phyloP scores from a whole-genome alignment of 371 early-diverging fungal genomes.

The Rhizopus arrhizus region DNA sequence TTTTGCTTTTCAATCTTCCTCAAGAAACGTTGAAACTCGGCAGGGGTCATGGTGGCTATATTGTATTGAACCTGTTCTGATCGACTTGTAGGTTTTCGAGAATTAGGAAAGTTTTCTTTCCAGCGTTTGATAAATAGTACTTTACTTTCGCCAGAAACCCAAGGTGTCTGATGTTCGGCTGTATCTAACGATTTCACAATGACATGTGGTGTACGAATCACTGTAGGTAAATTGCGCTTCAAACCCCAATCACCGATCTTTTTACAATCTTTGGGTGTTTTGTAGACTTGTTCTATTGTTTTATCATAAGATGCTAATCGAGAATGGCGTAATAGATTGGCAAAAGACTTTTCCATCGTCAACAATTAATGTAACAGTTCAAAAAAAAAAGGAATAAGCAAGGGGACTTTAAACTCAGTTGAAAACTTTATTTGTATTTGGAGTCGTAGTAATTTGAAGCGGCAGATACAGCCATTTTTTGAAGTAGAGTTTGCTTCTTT shows the following conservation, averaged over 20 bases:
- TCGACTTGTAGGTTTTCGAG: conserved; percentile 55
- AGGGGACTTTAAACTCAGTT: not conserved
- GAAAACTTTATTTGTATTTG: conserved; percentile 5
- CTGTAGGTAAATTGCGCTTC: conserved; percentile 76
- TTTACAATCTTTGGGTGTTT: conserved; percentile 52
- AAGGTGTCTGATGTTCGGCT: conserved; percentile 74
- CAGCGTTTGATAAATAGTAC: conserved; percentile 62
- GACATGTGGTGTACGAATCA: conserved; percentile 62
- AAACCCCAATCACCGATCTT: conserved; percentile 76
- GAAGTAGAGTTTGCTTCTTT: conserved; percentile 28
- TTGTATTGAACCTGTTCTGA: conserved; percentile 52
- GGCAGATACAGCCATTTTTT: conserved; percentile 31
- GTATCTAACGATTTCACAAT: conserved; percentile 70
- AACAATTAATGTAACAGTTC: conserved; percentile 6
- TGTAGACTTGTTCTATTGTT: conserved; percentile 72
- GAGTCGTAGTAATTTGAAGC: conserved; percentile 30
- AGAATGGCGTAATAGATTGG: conserved; percentile 69
- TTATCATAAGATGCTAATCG: conserved; percentile 75
- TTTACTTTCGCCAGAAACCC: conserved; percentile 63
- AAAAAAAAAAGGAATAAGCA: conserved; percentile 11
- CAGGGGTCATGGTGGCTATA: conserved; percentile 55
- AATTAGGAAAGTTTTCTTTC: conserved; percentile 75
- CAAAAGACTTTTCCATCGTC: conserved; percentile 74
- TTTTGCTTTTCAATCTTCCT: conserved; percentile 48
- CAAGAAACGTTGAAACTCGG: conserved; percentile 66